phyloP scores from a whole-genome alignment of 495 filamentous ascomycete species.

The Aspergillus avenaceus region DNA sequence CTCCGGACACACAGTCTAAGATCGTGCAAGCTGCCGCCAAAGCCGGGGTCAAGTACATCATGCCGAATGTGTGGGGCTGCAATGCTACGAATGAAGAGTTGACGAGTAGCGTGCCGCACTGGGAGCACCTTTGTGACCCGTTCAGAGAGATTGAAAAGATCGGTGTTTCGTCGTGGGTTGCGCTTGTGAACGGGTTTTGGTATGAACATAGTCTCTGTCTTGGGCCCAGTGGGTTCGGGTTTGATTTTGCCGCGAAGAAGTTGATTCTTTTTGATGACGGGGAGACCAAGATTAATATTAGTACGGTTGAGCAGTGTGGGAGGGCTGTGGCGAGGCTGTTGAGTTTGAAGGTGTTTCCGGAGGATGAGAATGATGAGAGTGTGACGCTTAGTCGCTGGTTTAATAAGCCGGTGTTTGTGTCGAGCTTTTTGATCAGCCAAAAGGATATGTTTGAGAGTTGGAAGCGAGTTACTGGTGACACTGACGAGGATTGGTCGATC shows the following conservation, averaged over 20 bases:
- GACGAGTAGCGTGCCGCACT: constrained; percentile 27
- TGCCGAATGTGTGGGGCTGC: constrained; percentile 56
- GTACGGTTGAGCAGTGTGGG: constrained; percentile 44
- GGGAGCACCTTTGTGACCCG: background rate
- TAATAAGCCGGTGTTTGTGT: constrained; percentile 41
- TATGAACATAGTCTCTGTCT: constrained; percentile 47
- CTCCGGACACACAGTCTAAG: constrained; percentile 36
- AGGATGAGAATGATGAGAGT: constrained; percentile 32
- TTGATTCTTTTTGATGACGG: constrained; percentile 49
- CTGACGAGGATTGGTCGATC: constrained; percentile 55
- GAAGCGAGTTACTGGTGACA: constrained; percentile 49
- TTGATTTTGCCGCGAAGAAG: constrained; percentile 35
- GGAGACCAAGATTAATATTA: constrained; percentile 28
- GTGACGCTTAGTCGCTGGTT: constrained; percentile 25
- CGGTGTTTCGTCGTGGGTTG: constrained; percentile 47
- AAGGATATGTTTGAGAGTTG: constrained; percentile 48
- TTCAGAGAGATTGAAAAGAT: constrained; percentile 36
- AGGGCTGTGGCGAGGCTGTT: constrained; percentile 41
- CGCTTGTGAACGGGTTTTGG: constrained; percentile 46
- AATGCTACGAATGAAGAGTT: constrained; percentile 35
- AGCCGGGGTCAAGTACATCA: constrained; percentile 56
- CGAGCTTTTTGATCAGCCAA: constrained; percentile 47
- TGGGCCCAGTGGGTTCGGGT: constrained; percentile 30
- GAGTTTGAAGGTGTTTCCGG: constrained; percentile 37
- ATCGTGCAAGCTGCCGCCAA: constrained; percentile 57